Evolutionary conservation across 139 green algal genomes (phyloP), one percentile per base, ranked within the genome.

Genomic region (Pycnococcus provasolii): DNA sequence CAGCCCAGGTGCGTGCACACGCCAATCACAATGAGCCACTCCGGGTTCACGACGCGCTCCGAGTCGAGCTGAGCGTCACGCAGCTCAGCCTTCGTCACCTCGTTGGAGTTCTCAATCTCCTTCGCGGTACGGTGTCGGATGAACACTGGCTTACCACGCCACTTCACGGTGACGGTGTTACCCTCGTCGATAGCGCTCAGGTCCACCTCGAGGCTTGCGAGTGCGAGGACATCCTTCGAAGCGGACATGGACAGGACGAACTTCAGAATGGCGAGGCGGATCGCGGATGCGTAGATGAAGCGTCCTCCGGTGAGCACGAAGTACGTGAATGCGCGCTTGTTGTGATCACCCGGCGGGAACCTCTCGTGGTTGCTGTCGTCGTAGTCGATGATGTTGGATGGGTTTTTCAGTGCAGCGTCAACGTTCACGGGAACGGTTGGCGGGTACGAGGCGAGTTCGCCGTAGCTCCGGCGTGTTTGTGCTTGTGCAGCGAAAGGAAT

Each of bases 1-100:
- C 94, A 99, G 8, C 94, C 94, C 70, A 99, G 79, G 79, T 99
- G 94, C 39, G 94, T 99, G 85, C 94, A 99, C 60, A 99, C 89
- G 42, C 94, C 94, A 39, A 99, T 70, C n/a, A 97, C 77, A 37
- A 99, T 88, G 60, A 99, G 76, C 89, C 94, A 99, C 85, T 97
- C 82, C 78, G 89, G 90, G 62, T 95, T 87, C 9, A 86, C 55
- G 11, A 77, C 79, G 53, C 91, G 83, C 26, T 85, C 85, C 1
- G 72, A 66, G 67, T 96, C 91, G 41, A 80, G 60, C 85, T 99
- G 76, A 6, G 90, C 87, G 80, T 99, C 90, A 6, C 91, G 78
- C 60, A 99, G 86, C 44, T 84, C 80, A n/a, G 42, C 67, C 6
- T 96, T 45, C 39, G 85, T 59, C 8, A 94, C 86, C 11, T 68